phyloP scores from a whole-genome alignment of 768 basidiomycete species.

The Agaricus sinodeliciosus region DNA sequence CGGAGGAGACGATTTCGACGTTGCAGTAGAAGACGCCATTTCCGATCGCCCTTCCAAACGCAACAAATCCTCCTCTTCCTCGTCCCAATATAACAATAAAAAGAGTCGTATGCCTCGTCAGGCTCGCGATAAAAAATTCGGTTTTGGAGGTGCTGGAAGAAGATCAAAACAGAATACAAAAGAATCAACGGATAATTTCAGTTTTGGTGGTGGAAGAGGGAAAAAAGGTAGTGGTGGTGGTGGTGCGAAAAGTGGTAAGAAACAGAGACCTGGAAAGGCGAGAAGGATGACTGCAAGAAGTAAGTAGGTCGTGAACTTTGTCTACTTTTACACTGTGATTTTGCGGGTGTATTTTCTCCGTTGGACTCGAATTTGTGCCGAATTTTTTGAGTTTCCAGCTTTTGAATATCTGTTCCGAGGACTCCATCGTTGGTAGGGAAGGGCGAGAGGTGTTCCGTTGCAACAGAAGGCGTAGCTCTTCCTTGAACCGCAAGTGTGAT shows the following conservation, averaged over 20 bases:
- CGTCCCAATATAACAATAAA: constrained; percentile 27
- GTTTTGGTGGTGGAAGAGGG: constrained; percentile 29
- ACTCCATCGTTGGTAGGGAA: no score
- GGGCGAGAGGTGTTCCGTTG: no score
- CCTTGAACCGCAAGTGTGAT: no score
- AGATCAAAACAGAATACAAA: constrained; percentile 78
- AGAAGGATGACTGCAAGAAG: constrained; percentile 39
- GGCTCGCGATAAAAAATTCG: constrained; percentile 73
- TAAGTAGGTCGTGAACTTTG: not conserved
- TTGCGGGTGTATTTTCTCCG: no score
- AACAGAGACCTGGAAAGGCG: constrained; percentile 49
- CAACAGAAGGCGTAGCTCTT: no score
- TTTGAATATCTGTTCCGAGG: no score
- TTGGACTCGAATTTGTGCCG: no score
- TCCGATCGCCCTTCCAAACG: constrained; percentile 62
- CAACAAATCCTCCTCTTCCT: constrained; percentile 24
- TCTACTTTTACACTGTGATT: not conserved
- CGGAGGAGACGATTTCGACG: constrained; percentile 63
- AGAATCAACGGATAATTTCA: constrained; percentile 76
- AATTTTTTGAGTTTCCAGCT: no score
- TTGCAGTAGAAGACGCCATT: constrained; percentile 88
- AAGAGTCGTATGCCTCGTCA: constrained; percentile 39
- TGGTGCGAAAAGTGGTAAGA: constrained; percentile 22
- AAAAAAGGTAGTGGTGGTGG: constrained; percentile 21
- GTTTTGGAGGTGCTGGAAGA: constrained; percentile 65